Evolutionary conservation across 2,329 filamentous ascomycete genomes (phyloP), one percentile per base, ranked within the genome.

Genomic region (Chaetomiaceae sp.): DNA sequence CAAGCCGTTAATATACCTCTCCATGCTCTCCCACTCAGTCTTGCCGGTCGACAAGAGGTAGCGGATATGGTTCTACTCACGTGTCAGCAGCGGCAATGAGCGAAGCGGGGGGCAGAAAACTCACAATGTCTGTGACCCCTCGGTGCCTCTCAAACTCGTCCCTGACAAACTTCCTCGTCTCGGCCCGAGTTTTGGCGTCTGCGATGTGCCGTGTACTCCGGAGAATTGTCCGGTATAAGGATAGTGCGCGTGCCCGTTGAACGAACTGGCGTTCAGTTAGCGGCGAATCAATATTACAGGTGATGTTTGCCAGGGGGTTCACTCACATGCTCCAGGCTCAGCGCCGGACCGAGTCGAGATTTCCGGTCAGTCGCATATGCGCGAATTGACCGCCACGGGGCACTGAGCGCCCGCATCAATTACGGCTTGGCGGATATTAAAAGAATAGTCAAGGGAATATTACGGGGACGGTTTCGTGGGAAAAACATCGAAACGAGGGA

Each of bases 31-130:
- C 82, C 82, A 85, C 64, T 85, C 78, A 23, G 81, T 82, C 70
- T 83, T 85, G 49, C 83, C 83, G 3, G 78, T 84, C 9, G 82
- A 84, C 54, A 85, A 67, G 34, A 86, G 74, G 65, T 85, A 85
- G 53, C 79, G 75, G 59, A 85, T 81, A 62, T 85, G 82, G 59
- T 70, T 49, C 40, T 56, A 43, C 49, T 40, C 19, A 20, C 12
- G 25, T 6, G 39, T 50, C 23, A 56, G 39, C 9, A 43, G 3
- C 42, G 15, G 8, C 31, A 4, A 36, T 11, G 22, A n/a, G 12
- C 9, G 9, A 54, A 15, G 1, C 15, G 9, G n/a, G 19, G 19
- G 8, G 37, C 20, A 23, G 20, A 29, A 15, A 19, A 71, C 78
- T 42, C 67, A 83, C 81, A 50, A 80, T 60, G 63, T 85, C 82